phyloP scores from a whole-genome alignment of 257 asterid genomes.

The Nemophila menziesii region DNA sequence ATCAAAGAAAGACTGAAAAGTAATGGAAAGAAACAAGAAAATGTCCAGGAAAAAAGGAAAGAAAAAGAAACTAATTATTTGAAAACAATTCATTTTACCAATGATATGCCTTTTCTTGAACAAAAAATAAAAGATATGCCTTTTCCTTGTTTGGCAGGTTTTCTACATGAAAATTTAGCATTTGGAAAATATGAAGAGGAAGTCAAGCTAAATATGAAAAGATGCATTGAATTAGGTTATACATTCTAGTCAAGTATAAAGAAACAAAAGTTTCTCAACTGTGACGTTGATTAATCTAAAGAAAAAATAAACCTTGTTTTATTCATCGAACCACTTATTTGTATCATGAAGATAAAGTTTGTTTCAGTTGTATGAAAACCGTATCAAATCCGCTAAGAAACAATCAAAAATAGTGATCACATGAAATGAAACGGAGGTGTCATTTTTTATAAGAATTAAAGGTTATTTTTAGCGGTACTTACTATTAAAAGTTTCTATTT shows the following conservation, averaged over 20 bases:
- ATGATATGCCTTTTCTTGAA: slow-evolving; percentile 1
- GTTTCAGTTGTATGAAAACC: too few relatives aligned
- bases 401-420: too few relatives aligned
- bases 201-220: slow-evolving; percentile 27
- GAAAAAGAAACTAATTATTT: background rate
- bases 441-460: too few relatives aligned
- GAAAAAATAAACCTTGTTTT: too few relatives aligned
- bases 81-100: background rate
- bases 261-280: too few relatives aligned
- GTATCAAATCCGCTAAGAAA: too few relatives aligned
- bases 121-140: background rate
- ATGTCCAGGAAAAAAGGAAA: background rate
- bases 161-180: slow-evolving; percentile 3
- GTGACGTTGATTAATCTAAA: background rate
- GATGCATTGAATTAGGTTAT: slow-evolving; percentile 11
- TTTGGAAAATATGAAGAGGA: slow-evolving; percentile 16
- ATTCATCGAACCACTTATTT: too few relatives aligned
- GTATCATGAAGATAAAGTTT: too few relatives aligned
- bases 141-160: slow-evolving; percentile 10
- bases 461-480: too few relatives aligned
- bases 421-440: too few relatives aligned
- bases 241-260: background rate
- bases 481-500: too few relatives aligned
- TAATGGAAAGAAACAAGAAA: background rate
- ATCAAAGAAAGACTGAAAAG: background rate